phyloP scores from a whole-genome alignment of 305 asterid genomes.

The Plantago coronopus region DNA sequence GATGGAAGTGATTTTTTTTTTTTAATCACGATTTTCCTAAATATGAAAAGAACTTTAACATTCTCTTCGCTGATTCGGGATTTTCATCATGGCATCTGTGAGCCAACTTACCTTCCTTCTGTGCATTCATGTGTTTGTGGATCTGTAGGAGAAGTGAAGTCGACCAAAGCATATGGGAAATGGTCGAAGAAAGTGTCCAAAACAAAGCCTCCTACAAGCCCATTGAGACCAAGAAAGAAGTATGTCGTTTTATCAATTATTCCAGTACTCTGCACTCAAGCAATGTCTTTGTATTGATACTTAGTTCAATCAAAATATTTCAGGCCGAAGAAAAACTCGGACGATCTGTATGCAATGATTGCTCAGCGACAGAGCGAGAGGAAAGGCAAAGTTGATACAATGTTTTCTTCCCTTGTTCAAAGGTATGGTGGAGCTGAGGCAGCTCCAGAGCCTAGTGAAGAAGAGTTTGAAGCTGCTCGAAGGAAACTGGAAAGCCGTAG shows the following conservation, averaged over 20 bases:
- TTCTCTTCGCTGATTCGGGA: too few species aligned
- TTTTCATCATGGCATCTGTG: background rate
- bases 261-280: background rate
- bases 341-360: slow-evolving; percentile 59
- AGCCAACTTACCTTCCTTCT: background rate
- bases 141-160: slow-evolving; percentile 51
- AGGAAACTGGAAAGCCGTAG: slow-evolving; percentile 53
- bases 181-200: slow-evolving; percentile 73
- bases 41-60: too few species aligned
- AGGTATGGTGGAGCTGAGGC: slow-evolving; percentile 59
- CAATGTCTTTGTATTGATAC: background rate
- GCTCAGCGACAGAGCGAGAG: slow-evolving; percentile 69
- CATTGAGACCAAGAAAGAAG: slow-evolving; percentile 55
- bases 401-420: slow-evolving; percentile 70
- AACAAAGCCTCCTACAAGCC: slow-evolving; percentile 77
- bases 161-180: slow-evolving; percentile 64
- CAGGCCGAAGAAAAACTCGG: slow-evolving; percentile 60
- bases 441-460: slow-evolving; percentile 65
- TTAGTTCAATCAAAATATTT: slow-evolving; percentile 12
- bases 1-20: too few species aligned
- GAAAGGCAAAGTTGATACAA: slow-evolving; percentile 55
- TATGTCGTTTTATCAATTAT: slow-evolving; percentile 27
- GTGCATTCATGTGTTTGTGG: slow-evolving; percentile 3
- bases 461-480: slow-evolving; percentile 80
- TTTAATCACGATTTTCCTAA: too few species aligned